Evolutionary conservation across 1,284 basidiomycete species (phyloP), one percentile per base, ranked within the genome.

Genomic region (Pisolithus thermaeus): DNA sequence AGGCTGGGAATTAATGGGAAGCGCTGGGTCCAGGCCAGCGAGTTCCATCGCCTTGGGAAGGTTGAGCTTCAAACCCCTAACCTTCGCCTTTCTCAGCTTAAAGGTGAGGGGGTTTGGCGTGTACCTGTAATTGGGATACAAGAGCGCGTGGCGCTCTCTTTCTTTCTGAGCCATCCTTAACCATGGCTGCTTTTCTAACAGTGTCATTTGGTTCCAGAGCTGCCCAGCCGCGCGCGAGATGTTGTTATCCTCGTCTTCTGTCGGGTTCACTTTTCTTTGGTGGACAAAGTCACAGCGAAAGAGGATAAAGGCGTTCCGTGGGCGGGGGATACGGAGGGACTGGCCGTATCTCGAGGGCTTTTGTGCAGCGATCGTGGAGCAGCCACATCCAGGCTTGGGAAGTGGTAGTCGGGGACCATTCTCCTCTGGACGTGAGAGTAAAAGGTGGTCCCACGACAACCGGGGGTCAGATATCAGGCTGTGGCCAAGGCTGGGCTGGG

Each of bases 241-340:
- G 53, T 79, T 78, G 25, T 77, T 73, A 57, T 84, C 77, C 59
- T 84, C 76, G 14, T 68, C 68, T 58, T 81, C 78, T 36, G 64
- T 60, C 3, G 60, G 59, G 1, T 79, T 73, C 35, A 71, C 63
- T 56, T 73, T 75, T 52, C 75, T 65, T 57, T 78, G 71, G 35
- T 69, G 66, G 35, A 76, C 73, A 43, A 83, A 79, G 59, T 84
- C 79, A 58, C 79, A 84, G 32, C 91, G 80, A 68, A 89, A 94
- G 59, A 92, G 77, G 58, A 94, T 92, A 71, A 93, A 95, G 1
- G 90, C 85, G 64, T 94, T 94, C 20, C 83, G 78, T 0, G 92
- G 90, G 3, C 92, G 83, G 28, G 88, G 86, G 53, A 93, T 79
- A 64, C 92, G 88, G 25, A 27, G 48, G 42, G 45, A 55, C 23